These are phyloP conservation scores for Leptographium radiaticola DNA, from an alignment of 2,329 filamentous ascomycete genomes.

Conservation along the genomic window DNA sequence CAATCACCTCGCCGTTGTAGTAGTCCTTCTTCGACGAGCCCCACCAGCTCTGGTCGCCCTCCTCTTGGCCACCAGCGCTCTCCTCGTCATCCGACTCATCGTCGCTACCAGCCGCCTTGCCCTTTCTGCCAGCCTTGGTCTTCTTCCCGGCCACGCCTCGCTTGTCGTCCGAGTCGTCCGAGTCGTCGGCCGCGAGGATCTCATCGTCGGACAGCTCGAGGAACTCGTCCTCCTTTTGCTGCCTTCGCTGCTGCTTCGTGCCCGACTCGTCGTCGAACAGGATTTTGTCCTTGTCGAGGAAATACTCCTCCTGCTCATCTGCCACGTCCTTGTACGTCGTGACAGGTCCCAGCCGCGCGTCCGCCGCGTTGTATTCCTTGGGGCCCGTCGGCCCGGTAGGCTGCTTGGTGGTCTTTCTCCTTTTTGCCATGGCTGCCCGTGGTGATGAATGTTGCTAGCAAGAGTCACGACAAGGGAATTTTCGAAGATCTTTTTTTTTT, in stretches of 20 bases:
- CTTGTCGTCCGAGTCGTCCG: slow-evolving; percentile 7
- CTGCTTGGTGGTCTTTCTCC: slow-evolving; percentile 55
- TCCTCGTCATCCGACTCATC: slow-evolving; percentile 42
- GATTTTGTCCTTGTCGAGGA: slow-evolving; percentile 74
- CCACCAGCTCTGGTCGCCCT: slow-evolving; percentile 59
- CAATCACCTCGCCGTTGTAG: slow-evolving; percentile 71
- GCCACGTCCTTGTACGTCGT: slow-evolving; percentile 71
- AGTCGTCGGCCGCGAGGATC: slow-evolving; percentile 21
- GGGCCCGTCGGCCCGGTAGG: slow-evolving; percentile 33
- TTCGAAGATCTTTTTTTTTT: neutral
- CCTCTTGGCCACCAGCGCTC: slow-evolving; percentile 36
- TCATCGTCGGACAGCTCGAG: slow-evolving; percentile 52
- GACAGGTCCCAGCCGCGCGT: slow-evolving; percentile 46
- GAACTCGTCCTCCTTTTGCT: slow-evolving; percentile 42
- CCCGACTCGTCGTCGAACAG: slow-evolving; percentile 69
- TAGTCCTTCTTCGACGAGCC: slow-evolving; percentile 80
- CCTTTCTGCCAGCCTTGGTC: slow-evolving; percentile 19
- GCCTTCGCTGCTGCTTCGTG: slow-evolving; percentile 62
- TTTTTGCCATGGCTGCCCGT: slow-evolving; percentile 39
- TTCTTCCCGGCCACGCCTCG: slow-evolving; percentile 13
- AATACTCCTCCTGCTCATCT: slow-evolving; percentile 89
- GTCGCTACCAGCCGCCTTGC: slow-evolving; percentile 23
- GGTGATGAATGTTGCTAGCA: neutral
- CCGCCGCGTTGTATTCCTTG: slow-evolving; percentile 39
- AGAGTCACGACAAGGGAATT: neutral